Evolutionary conservation across 2,329 filamentous ascomycete species (phyloP), one percentile per base, ranked within the genome.

Genomic region (Bipolaris oryzae): DNA sequence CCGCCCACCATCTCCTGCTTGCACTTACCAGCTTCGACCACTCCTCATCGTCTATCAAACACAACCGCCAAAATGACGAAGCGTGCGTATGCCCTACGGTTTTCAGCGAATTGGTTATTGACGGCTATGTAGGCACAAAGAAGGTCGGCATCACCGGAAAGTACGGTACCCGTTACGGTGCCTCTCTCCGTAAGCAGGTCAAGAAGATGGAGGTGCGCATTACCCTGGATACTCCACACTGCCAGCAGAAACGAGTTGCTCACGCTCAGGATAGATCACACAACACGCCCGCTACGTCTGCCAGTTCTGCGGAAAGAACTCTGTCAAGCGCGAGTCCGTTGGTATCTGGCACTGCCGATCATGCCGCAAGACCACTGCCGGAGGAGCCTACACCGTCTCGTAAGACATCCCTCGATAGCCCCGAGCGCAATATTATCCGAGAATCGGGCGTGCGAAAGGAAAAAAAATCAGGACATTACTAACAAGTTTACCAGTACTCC

Each of bases 141-240:
- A 72, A 96, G 90, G 92, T 96, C 88, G 92, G 92, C 82, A 93
- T 97, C 82, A 97, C 94, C 85, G 91, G 93, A 84, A 74, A 96
- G 89, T 97, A 96, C 85, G 93, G 93, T 87, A 93, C 90, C 80
- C 91, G 92, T 89, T 96, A 90, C 84, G 95, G 94, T 93, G 94
- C 95, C 80, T 98, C 95, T 77, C 92, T 98, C 83, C 92, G 93
- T 84, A 98, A 98, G 88, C 93, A 92, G 81, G 89, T 95, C 79
- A 98, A 98, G 92, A 97, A 97, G 91, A 96, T 97, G 90, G 95
- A 98, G 63, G 69, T 74, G 66, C 61, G 71, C 67, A 65, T 46
- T 61, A 49, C 42, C 50, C 25, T n/a, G 53, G 50, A 31, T 11
- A 57, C 4, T 28, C 45, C 53, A 41, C 39, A 41, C 37, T 50